Percentiles rank a stretch among this genome's conserved stretches.
phyloP scores from a whole-genome alignment of 768 basidiomycete genomes.

The Russula vinacea region DNA sequence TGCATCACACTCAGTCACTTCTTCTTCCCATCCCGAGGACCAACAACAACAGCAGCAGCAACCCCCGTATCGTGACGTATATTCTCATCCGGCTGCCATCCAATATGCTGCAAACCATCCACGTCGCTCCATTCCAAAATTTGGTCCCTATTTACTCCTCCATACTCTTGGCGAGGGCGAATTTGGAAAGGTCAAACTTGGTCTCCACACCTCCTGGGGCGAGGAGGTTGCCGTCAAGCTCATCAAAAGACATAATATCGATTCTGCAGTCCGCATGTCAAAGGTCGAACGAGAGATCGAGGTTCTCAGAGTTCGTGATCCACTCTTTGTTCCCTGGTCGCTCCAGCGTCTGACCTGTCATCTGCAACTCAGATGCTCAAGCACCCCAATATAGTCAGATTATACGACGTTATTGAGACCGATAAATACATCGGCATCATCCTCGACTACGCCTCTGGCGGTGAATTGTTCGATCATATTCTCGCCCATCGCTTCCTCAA shows the following conservation, averaged over 20 bases:
- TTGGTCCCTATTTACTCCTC: conserved; percentile 91
- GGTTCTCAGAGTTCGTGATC: conserved; percentile 77
- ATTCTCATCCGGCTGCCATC: conserved; percentile 79
- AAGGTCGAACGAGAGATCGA: conserved; percentile 99
- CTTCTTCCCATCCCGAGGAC: conserved; percentile 47
- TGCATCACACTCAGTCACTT: conserved; percentile 69
- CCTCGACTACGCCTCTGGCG: conserved; percentile 96
- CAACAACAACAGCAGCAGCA: conserved; percentile 29
- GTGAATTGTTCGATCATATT: conserved; percentile 98
- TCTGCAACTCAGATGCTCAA: conserved; percentile 64
- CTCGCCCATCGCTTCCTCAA: conserved; percentile 95
- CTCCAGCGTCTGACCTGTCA: conserved; percentile 26
- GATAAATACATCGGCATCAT: conserved; percentile 99
- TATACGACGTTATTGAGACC: conserved; percentile 98
- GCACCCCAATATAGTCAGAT: conserved; percentile 96
- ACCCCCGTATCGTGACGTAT: conserved; percentile 64
- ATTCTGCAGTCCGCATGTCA: conserved; percentile 78
- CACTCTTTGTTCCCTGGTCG: conserved; percentile 13
- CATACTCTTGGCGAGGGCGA: conserved; percentile 98
- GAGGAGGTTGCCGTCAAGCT: conserved; percentile 99
- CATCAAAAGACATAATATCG: conserved; percentile 89
- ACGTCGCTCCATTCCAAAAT: conserved; percentile 82
- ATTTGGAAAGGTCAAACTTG: conserved; percentile 99
- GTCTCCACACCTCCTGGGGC: conserved; percentile 87
- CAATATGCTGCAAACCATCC: conserved; percentile 83